Evolutionary conservation across 2,329 filamentous ascomycete species (phyloP), one percentile per base, ranked within the genome.

Genomic region (Fusarium neocosmosporiellum): DNA sequence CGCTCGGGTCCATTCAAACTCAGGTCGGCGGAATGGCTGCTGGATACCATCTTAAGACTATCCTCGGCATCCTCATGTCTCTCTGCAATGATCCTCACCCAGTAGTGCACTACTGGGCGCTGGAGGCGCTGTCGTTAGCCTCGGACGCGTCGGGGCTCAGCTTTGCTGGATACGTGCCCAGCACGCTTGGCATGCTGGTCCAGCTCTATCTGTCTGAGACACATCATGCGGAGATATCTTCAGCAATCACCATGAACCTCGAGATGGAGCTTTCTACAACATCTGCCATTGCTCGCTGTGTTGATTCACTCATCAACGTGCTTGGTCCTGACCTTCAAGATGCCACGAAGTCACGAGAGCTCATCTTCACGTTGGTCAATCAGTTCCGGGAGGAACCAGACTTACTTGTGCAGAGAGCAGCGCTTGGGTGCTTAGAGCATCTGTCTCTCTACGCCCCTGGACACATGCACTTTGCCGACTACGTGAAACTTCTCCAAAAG

Each of bases 11-110:
- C 65, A 98, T 99, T 59, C 95, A 99, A 83, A 93, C 94, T 20
- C 95, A 98, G 80, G 93, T 99, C 36, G 97, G 96, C 65, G 96
- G 96, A 65, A 98, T 99, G 95, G 96, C 96, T 61, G 96, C 96
- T 63, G 95, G 95, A 5, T 95, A 96, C 77, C 96, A 99, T 80
- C 87, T 99, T 59, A 98, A 98, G 84, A 98, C 95, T 2, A 98
- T 99, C 58, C 89, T 98, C n/a, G 93, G 96, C 20, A 97, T 99
- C 41, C 85, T 99, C n/a, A 97, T 98, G 93, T 98, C 96, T 9
- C 88, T 99, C 11, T 96, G 95, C 81, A 98, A 95, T 75, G 96
- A 99, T 78, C 94, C 96, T 22, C 96, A 99, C 80, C 95, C 96
- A 0, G 92, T 94, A 1, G 96, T 99, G 10, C 96, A 99, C 81